Base-by-base conservation (phyloP, 768 basidiomycete genomes). In the Agrocybe pediades region DNA sequence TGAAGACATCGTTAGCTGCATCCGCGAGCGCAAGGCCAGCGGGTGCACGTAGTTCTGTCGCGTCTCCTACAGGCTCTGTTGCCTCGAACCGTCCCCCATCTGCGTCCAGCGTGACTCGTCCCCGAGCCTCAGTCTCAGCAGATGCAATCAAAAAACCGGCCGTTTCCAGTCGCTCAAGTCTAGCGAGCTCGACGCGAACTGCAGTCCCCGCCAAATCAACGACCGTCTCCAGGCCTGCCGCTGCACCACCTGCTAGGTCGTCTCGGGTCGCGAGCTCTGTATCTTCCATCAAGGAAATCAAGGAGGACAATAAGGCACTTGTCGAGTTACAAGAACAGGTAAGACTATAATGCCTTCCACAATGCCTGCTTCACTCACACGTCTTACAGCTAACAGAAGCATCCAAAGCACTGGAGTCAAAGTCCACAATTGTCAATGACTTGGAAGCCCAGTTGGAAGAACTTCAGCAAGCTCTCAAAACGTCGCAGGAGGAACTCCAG, bases 261-360 rank as follows among this genome's bases (percentile, higher is more conserved):
- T 67, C 79, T 50, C 76, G 81, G 16, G 68, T 80, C 24, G 62
- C 81, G 33, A 72, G 76, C 21, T 91, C 90, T 13, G 84, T 91
- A 44, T 79, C 87, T n/a, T 90, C 90, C 8, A 84, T 91, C 54
- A 80, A 77, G 54, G 90, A 90, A 61, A 73, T 86, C 16, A 82
- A 79, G 56, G 86, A 85, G 56, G 84, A 83, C 47, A 55, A 30
- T 16, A 67, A 81, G 62, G 78, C 68, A 11, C 57, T 84, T 19
- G 77, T 78, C 51, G 86, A 83, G 50, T 62, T 90, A 16, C 83
- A 86, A 65, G 72, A 65, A 45, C 83, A 88, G 79, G 89, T 82
- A 64, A 26, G 70, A 24, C 17, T 53, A 5, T 39, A 19, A 27
- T 49, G 21, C 48, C 42, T 51, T 36, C n/a, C 44, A 41, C 17